phyloP scores from a whole-genome alignment of 345 rosid species.

The Atalantia buxifolia region DNA sequence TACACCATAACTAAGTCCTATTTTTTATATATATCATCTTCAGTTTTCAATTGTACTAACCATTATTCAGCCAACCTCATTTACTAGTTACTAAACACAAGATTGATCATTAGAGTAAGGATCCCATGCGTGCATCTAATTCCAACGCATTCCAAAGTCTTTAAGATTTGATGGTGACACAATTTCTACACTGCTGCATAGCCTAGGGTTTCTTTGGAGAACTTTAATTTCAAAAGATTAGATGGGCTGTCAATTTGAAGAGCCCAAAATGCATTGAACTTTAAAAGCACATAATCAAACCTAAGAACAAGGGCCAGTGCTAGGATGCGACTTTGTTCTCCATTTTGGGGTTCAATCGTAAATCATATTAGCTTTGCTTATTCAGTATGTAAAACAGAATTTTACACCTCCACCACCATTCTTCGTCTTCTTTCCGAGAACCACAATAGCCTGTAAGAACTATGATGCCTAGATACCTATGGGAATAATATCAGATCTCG shows the following conservation, averaged over 20 bases:
- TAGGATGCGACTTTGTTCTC: not conserved
- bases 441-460: not conserved
- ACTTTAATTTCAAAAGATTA: not conserved
- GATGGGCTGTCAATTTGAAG: not conserved
- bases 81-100: no score
- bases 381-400: not conserved
- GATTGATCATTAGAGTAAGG: no score
- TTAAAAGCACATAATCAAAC: not conserved
- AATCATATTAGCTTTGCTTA: not conserved
- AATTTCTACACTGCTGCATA: not conserved
- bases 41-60: no score
- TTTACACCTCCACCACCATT: not conserved
- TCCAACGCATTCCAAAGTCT: no score
- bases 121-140: no score
- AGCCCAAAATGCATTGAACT: not conserved
- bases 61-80: no score
- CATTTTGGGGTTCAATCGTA: not conserved
- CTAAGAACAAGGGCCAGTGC: not conserved
- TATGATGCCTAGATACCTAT: not conserved
- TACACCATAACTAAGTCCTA: no score
- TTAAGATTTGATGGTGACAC: not conserved
- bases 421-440: not conserved
- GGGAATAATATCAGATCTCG: not conserved
- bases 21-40: no score
- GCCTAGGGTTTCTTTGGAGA: not conserved